Conservation (phyloP, 306 rosid species). For the Cotoneaster glaucophyllus region DNA sequence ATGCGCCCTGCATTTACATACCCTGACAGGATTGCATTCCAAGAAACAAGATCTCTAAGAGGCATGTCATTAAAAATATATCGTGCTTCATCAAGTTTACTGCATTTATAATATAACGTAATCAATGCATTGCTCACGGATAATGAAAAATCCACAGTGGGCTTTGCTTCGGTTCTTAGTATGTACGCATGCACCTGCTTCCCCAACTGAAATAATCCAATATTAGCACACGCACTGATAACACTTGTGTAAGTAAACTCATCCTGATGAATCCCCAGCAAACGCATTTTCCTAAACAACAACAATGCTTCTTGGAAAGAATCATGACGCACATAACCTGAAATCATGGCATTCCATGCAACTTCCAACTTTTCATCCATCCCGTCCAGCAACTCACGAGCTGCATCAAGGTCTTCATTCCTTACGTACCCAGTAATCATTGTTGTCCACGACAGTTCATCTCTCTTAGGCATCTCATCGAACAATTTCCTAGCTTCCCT, state of each 20-base stretch:
- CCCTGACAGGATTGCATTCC: constrained; percentile 22
- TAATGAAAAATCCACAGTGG: constrained; percentile 16
- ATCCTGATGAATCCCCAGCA: constrained; percentile 10
- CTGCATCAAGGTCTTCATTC: constrained; percentile 11
- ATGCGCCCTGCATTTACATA: constrained; percentile 8
- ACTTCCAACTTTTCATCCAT: constrained; percentile 14
- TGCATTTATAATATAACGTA: constrained; percentile 13
- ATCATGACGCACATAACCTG: constrained; percentile 17
- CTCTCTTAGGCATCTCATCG: constrained; percentile 17
- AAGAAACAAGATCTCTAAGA: constrained; percentile 12
- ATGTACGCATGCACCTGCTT: constrained; percentile 19
- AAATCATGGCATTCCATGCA: constrained; percentile 16
- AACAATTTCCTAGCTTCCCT: constrained; percentile 18
- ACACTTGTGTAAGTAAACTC: constrained; percentile 19
- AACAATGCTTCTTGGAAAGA: constrained; percentile 5
- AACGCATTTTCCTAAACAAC: constrained; percentile 12
- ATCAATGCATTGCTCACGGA: constrained; percentile 18
- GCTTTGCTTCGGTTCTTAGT: constrained; percentile 12
- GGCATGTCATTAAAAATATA: constrained; percentile 9
- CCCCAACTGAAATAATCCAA: constrained; percentile 14
- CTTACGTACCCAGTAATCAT: constrained; percentile 20
- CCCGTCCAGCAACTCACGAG: constrained; percentile 9
- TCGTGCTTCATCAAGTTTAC: constrained; percentile 13
- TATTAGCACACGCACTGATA: constrained; percentile 14
- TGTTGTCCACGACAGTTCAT: constrained; percentile 18